These are phyloP conservation scores for Auricularia sp. DNA, from an alignment of 768 basidiomycete genomes.

Conservation along the genomic window DNA sequence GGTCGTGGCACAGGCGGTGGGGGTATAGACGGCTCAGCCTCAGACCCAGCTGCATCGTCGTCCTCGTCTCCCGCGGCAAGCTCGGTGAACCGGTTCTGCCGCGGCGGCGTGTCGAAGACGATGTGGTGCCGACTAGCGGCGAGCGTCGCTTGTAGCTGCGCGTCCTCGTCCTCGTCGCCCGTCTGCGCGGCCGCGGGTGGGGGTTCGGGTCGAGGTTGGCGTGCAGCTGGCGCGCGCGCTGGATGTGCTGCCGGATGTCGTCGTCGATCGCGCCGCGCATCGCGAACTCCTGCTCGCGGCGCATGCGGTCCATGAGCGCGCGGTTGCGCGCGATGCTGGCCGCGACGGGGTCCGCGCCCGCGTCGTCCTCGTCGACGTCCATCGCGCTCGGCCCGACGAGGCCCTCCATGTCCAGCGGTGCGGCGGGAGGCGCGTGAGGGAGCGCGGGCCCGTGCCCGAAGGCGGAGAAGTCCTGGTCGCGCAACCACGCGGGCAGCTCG, in stretches of 20 bases:
- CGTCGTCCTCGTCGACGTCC: slow-evolving; percentile 7
- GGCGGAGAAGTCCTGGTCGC: slow-evolving; percentile 7
- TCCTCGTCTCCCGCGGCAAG: slow-evolving; percentile 12
- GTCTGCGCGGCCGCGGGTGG: slow-evolving; percentile 4
- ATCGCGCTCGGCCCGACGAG: slow-evolving; percentile 1
- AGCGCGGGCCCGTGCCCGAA: slow-evolving; percentile 6
- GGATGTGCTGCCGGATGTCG: slow-evolving; percentile 17
- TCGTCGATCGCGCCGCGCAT: slow-evolving; percentile 47
- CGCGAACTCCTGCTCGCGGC: slow-evolving; percentile 54
- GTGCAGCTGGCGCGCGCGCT: neutral
- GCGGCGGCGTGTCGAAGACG: neutral
- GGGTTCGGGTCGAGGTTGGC: neutral
- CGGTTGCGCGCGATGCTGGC: slow-evolving; percentile 60
- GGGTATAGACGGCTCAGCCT: neutral
- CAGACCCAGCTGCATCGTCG: slow-evolving; percentile 6
- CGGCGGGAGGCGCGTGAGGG: slow-evolving; percentile 8
- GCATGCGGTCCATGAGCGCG: slow-evolving; percentile 51
- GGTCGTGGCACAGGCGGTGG: neutral
- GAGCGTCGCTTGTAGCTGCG: slow-evolving; percentile 15
- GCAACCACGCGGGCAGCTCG: neutral
- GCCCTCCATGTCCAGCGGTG: neutral
- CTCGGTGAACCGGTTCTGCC: slow-evolving; percentile 1
- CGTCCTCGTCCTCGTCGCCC: slow-evolving; percentile 13
- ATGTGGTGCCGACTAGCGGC: slow-evolving; percentile 9
- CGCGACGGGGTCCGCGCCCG: slow-evolving; percentile 40